Percentiles rank a stretch among this genome's conserved stretches.
Conservation (phyloP, 2,329 filamentous ascomycete species). For the Piedraia hortae region DNA sequence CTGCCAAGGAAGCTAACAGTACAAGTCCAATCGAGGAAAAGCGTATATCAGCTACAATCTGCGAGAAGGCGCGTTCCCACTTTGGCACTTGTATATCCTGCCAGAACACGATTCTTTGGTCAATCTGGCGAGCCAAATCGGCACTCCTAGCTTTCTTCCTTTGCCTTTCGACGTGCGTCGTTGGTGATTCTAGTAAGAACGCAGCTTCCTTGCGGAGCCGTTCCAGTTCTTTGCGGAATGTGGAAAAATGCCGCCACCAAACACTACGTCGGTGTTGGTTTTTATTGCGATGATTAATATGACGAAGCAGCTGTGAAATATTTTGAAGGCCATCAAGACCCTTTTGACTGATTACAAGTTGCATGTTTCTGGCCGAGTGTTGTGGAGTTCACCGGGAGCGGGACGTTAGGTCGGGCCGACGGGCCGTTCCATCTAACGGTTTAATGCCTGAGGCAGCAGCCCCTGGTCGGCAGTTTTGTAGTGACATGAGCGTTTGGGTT, state of each 20-base stretch:
- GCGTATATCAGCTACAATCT: constrained; percentile 18
- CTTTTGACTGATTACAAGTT: constrained; percentile 1
- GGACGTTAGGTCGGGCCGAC: too few species aligned
- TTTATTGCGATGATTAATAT: constrained; percentile 57
- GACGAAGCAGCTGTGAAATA: constrained; percentile 31
- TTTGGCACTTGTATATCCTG: constrained; percentile 12
- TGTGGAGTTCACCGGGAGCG: too few species aligned
- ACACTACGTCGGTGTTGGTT: constrained; percentile 63
- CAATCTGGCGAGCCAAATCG: constrained; percentile 4
- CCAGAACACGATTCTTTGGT: constrained; percentile 14
- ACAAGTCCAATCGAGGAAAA: constrained; percentile 20
- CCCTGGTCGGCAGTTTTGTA: too few species aligned
- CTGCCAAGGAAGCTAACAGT: constrained; percentile 16
- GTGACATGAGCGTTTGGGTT: too few species aligned
- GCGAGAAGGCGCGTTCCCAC: constrained; percentile 16
- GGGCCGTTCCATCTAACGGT: too few species aligned
- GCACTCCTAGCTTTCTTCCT: constrained; percentile 7
- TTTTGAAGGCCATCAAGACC: constrained; percentile 6
- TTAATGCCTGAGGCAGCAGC: too few species aligned
- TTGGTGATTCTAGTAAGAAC: constrained; percentile 5
- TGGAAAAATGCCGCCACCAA: constrained; percentile 55
- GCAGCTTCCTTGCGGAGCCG: constrained; percentile 20
- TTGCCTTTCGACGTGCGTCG: constrained; percentile 8
- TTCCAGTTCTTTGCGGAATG: constrained; percentile 38
- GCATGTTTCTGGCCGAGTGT: too few species aligned